phyloP scores from a whole-genome alignment of 2,329 filamentous ascomycete species.

The Claviceps humidiphila region DNA sequence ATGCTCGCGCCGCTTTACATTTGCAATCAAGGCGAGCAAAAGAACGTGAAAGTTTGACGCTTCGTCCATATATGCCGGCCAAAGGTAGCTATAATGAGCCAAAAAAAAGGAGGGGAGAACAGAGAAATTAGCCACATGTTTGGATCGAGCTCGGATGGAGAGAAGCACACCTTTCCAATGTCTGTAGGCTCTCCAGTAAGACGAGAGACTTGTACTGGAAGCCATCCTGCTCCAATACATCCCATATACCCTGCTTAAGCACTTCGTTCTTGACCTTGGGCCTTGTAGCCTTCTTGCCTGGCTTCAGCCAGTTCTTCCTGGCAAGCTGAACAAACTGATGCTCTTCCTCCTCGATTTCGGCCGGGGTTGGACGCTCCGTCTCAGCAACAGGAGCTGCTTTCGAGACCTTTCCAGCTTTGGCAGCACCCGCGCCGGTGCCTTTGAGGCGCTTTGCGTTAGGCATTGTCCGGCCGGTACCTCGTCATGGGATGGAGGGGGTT shows the following conservation, averaged over 20 bases:
- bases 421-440: conserved; percentile 33
- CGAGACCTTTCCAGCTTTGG: conserved; percentile 15
- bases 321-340: conserved; percentile 65
- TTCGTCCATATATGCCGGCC: conserved; percentile 83
- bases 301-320: conserved; percentile 70
- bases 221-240: conserved; percentile 65
- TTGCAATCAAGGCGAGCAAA: conserved; percentile 71
- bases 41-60: conserved; percentile 87
- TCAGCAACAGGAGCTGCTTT: conserved; percentile 25
- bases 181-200: conserved; percentile 78
- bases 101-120: not conserved
- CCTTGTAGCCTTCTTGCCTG: conserved; percentile 45
- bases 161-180: conserved; percentile 57
- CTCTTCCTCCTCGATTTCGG: conserved; percentile 58
- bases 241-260: conserved; percentile 80
- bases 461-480: conserved; percentile 23
- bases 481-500: conserved; percentile 3
- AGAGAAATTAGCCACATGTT: not conserved
- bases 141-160: not conserved
- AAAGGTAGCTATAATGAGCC: conserved; percentile 55
- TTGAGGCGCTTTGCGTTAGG: conserved; percentile 47
- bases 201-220: conserved; percentile 69
- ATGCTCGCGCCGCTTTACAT: conserved; percentile 77
- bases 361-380: conserved; percentile 38
- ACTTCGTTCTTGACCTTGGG: conserved; percentile 71